These are phyloP conservation scores for Cudoniella acicularis DNA, from an alignment of 495 filamentous ascomycete species.

Conservation along the genomic window DNA sequence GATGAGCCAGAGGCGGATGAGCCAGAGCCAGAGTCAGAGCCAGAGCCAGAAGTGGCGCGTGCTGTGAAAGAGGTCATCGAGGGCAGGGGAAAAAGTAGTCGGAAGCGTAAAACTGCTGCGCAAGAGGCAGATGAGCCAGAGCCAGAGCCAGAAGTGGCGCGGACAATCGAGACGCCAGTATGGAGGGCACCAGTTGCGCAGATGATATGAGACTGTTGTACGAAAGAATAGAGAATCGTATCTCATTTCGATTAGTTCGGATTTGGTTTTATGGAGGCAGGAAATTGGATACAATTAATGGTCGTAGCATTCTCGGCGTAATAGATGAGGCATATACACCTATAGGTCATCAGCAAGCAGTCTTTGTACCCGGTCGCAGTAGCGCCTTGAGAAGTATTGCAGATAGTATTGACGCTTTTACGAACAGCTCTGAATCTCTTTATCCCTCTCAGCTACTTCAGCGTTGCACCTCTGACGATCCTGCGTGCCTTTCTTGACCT, in stretches of 20 bases:
- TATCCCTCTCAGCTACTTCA: not conserved
- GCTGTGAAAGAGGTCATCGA: no score
- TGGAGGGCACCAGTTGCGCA: not conserved
- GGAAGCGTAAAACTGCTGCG: no score
- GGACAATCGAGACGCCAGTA: no score
- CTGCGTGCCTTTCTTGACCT: conserved; percentile 23
- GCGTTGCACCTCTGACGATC: conserved; percentile 17
- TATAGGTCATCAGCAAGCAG: not conserved
- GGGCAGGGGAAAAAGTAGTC: no score
- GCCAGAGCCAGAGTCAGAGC: no score
- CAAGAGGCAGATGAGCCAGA: no score
- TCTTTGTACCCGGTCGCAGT: not conserved
- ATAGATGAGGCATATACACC: not conserved
- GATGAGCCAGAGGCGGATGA: no score
- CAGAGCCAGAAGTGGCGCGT: no score
- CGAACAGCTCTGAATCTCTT: not conserved
- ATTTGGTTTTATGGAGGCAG: not conserved
- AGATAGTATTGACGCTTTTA: not conserved
- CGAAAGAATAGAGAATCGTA: not conserved
- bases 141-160: no score
- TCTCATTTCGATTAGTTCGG: not conserved
- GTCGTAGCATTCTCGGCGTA: conserved; percentile 3
- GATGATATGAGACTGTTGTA: not conserved
- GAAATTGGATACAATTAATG: not conserved
- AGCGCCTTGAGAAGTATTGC: not conserved